These are phyloP conservation scores for Setaria italica DNA, from an alignment of 202 grass and related monocot genomes.

Conservation along the genomic window DNA sequence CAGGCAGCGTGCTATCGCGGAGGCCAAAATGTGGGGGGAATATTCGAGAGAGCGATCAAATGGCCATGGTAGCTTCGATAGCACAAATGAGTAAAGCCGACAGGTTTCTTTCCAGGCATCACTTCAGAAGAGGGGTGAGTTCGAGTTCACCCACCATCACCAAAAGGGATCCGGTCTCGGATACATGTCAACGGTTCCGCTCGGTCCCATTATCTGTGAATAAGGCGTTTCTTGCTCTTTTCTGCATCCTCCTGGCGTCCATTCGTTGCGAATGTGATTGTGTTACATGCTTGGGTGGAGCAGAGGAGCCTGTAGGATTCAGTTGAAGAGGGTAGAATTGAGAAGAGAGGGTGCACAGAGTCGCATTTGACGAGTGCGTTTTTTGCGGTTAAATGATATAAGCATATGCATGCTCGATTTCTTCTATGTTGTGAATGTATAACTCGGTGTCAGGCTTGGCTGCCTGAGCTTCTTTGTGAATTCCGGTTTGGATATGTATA, in stretches of 20 bases:
- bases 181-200: conserved; percentile 26
- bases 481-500: conserved; percentile 35
- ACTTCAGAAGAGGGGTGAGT: conserved; percentile 13
- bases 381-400: conserved; percentile 24
- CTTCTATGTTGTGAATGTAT: conserved; percentile 36
- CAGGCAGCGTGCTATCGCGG: conserved; percentile 74
- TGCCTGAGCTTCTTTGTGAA: conserved; percentile 22
- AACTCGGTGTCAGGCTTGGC: conserved; percentile 2
- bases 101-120: neutral
- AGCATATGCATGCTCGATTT: conserved; percentile 15
- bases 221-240: conserved; percentile 49
- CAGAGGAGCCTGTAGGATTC: conserved; percentile 40
- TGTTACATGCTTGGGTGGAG: conserved; percentile 34
- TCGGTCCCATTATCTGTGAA: conserved; percentile 50
- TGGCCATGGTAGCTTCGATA: conserved; percentile 68
- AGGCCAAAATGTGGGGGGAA: conserved; percentile 85
- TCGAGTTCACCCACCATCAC: conserved; percentile 35
- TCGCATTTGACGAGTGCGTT: conserved; percentile 26
- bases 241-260: conserved; percentile 47
- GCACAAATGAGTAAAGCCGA: conserved; percentile 73
- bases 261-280: conserved; percentile 49
- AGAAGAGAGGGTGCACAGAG: conserved; percentile 13
- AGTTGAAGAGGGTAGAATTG: conserved; percentile 34
- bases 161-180: conserved; percentile 16
- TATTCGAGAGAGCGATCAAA: conserved; percentile 63